A percentile compares a stretch with the other conserved stretches of the same genome.
These are phyloP conservation scores for Ephemerocybe angulata DNA, from an alignment of 768 basidiomycete species.

Conservation along the genomic window DNA sequence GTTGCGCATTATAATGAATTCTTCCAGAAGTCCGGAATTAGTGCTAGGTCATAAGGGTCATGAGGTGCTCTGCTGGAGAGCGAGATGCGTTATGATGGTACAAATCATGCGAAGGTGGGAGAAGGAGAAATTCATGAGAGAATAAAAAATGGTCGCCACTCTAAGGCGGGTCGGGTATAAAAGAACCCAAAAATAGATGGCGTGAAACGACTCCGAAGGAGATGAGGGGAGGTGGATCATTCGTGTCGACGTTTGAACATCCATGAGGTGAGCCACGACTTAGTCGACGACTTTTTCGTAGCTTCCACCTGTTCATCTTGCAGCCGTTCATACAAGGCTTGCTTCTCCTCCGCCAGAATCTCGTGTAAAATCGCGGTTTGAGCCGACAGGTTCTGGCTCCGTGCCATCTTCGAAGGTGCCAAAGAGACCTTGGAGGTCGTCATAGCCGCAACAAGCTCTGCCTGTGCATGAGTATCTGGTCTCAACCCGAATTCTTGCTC, in stretches of 20 bases:
- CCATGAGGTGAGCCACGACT: slow-evolving; percentile 66
- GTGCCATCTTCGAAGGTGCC: slow-evolving; percentile 20
- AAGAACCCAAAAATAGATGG: background rate
- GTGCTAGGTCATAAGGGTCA: slow-evolving; percentile 3
- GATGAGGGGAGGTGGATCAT: background rate
- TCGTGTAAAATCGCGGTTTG: slow-evolving; percentile 65
- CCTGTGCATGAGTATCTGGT: slow-evolving; percentile 44
- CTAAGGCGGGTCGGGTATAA: no score
- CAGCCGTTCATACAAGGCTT: slow-evolving; percentile 49
- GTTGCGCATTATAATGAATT: background rate
- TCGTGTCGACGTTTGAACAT: slow-evolving; percentile 43
- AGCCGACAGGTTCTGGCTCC: slow-evolving; percentile 46
- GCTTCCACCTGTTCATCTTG: slow-evolving; percentile 55
- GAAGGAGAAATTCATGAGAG: background rate
- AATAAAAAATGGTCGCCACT: no score
- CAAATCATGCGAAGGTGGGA: slow-evolving; percentile 2
- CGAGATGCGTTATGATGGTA: slow-evolving; percentile 2
- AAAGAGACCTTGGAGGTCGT: slow-evolving; percentile 37
- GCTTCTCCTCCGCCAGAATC: slow-evolving; percentile 66
- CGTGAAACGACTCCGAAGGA: background rate
- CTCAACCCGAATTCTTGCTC: slow-evolving; percentile 35
- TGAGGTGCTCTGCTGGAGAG: slow-evolving; percentile 2
- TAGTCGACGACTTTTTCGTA: slow-evolving; percentile 39
- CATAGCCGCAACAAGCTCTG: slow-evolving; percentile 35
- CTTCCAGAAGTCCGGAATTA: slow-evolving; percentile 1